Evolutionary conservation across 305 asterid species (phyloP).

Genomic region (Solanum hybrid): DNA sequence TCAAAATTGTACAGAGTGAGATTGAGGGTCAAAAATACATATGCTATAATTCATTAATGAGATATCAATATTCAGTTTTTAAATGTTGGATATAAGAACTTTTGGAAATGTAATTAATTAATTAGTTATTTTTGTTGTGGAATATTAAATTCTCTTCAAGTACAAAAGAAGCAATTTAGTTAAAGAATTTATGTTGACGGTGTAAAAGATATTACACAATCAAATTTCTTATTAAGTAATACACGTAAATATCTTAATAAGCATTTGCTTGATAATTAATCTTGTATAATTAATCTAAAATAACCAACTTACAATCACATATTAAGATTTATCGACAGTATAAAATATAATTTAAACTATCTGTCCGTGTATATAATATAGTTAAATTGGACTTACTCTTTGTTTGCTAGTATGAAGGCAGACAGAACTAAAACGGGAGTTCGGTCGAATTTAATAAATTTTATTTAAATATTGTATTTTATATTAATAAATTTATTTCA

Average conservation of each 20-base stretch:
- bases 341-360: background rate
- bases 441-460: background rate
- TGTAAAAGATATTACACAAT: background rate
- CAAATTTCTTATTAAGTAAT: background rate
- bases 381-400: background rate
- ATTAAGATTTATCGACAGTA: background rate
- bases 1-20: background rate
- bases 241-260: background rate
- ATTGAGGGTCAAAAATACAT: background rate
- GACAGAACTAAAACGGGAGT: background rate
- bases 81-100: background rate
- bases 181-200: background rate
- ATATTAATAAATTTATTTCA: no score
- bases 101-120: background rate
- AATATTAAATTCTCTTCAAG: background rate
- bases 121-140: background rate
- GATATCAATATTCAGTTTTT: background rate
- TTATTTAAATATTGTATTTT: background rate
- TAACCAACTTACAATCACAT: background rate
- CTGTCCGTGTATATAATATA: background rate
- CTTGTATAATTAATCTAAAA: background rate
- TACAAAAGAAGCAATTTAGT: background rate
- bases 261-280: background rate
- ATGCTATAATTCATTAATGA: background rate
- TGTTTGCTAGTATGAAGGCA: background rate